Conservation (phyloP, 352 stramenopile genomes). For the Pythium dissimile region DNA sequence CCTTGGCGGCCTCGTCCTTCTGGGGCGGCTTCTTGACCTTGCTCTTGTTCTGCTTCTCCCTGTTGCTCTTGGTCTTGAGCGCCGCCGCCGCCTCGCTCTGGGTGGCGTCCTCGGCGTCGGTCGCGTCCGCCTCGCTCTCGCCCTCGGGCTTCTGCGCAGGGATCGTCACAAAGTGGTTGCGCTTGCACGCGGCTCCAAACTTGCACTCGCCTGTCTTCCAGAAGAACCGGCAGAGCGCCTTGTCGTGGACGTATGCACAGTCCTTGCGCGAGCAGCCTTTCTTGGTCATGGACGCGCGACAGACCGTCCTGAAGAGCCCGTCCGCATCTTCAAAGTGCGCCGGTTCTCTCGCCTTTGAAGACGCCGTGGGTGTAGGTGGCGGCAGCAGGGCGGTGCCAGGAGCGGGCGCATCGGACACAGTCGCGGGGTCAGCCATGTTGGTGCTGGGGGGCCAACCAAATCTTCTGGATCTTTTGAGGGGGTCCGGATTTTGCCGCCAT, state of each 20-base stretch:
- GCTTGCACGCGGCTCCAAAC: slow-evolving; percentile 45
- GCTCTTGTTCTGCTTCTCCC: slow-evolving; percentile 17
- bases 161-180: slow-evolving; percentile 55
- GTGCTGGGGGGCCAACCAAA: no score
- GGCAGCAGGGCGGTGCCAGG: no score
- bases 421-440: slow-evolving; percentile 4
- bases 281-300: slow-evolving; percentile 45
- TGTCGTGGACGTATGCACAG: slow-evolving; percentile 59
- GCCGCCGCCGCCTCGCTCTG: slow-evolving; percentile 14
- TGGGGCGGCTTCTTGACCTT: background rate
- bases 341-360: slow-evolving; percentile 13
- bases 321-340: slow-evolving; percentile 49
- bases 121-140: background rate
- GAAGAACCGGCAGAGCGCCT: slow-evolving; percentile 39
- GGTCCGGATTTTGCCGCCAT: slow-evolving; percentile 17
- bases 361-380: background rate
- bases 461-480: slow-evolving; percentile 10
- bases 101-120: slow-evolving; percentile 13
- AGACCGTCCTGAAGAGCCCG: slow-evolving; percentile 59
- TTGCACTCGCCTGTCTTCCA: slow-evolving; percentile 52
- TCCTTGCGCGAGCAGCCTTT: slow-evolving; percentile 20
- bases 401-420: no score
- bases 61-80: slow-evolving; percentile 29
- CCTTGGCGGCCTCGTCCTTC: slow-evolving; percentile 19
- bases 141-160: slow-evolving; percentile 12